phyloP scores from a whole-genome alignment of 1,284 basidiomycete genomes.

The Gymnopus androsaceus region DNA sequence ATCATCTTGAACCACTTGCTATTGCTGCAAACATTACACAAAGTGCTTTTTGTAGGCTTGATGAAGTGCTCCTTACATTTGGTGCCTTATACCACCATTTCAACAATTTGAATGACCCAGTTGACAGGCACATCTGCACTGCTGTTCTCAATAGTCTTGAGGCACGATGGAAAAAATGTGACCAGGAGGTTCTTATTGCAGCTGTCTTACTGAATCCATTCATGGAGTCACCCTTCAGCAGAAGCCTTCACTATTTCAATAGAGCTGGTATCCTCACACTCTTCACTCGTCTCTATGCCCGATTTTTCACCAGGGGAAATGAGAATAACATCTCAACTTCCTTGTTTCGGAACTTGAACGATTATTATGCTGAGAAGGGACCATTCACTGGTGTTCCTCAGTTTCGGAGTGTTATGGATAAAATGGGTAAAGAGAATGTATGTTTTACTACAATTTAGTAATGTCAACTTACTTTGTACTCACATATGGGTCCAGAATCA shows the following conservation, averaged over 20 bases:
- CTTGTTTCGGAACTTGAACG: neutral
- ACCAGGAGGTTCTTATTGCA: slow-evolving; percentile 5
- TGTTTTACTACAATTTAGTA: neutral
- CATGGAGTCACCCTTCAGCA: slow-evolving; percentile 14
- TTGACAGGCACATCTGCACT: neutral
- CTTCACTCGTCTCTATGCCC: slow-evolving; percentile 22
- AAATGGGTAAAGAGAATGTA: neutral
- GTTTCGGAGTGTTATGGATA: no score
- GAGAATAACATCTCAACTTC: neutral
- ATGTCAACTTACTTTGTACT: neutral
- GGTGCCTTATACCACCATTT: neutral
- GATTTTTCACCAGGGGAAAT: slow-evolving; percentile 24
- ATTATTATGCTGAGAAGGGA: neutral
- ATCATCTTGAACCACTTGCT: slow-evolving; percentile 4
- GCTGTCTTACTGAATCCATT: slow-evolving; percentile 4
- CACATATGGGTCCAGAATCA: neutral
- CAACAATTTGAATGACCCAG: neutral
- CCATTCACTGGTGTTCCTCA: neutral
- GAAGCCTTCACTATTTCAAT: neutral
- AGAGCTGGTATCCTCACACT: slow-evolving; percentile 18
- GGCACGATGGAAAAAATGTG: neutral
- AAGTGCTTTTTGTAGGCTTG: slow-evolving; percentile 5
- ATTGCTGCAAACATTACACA: slow-evolving; percentile 9
- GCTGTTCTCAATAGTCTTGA: slow-evolving; percentile 1
- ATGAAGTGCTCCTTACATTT: slow-evolving; percentile 10